phyloP scores from a whole-genome alignment of 108 stramenopile species.

The Nitzschia sp. region DNA sequence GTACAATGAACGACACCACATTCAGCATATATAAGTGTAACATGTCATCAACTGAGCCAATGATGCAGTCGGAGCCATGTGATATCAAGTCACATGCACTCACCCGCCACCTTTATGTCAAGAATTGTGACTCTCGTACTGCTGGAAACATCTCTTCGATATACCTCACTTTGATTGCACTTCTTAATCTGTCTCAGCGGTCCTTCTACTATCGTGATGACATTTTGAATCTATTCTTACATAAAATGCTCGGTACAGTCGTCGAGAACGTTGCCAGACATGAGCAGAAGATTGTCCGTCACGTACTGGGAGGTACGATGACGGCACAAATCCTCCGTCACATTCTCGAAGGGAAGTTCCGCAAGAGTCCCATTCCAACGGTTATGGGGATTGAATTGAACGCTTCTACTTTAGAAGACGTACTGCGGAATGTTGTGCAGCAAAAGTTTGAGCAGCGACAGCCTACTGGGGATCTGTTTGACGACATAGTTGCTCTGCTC shows the following conservation, averaged over 20 bases:
- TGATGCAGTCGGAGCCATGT: neutral
- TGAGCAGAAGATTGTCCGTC: slow-evolving; percentile 15
- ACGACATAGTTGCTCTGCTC: slow-evolving; percentile 26
- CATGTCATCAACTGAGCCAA: neutral
- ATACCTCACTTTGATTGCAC: slow-evolving; percentile 34
- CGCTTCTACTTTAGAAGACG: neutral
- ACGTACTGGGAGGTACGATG: slow-evolving; percentile 26
- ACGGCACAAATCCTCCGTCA: slow-evolving; percentile 25
- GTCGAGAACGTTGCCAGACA: slow-evolving; percentile 14
- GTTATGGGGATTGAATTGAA: slow-evolving; percentile 1
- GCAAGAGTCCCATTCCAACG: slow-evolving; percentile 12
- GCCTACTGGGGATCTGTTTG: slow-evolving; percentile 27
- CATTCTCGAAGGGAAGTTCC: slow-evolving; percentile 30
- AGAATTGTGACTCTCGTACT: slow-evolving; percentile 32
- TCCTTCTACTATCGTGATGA: slow-evolving; percentile 33
- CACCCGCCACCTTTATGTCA: slow-evolving; percentile 25
- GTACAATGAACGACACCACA: slow-evolving; percentile 35
- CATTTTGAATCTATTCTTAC: slow-evolving; percentile 34
- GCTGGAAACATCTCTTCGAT: slow-evolving; percentile 41
- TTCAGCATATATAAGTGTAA: slow-evolving; percentile 35
- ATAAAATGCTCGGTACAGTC: slow-evolving; percentile 33
- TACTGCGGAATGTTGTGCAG: slow-evolving; percentile 25
- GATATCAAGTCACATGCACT: slow-evolving; percentile 27
- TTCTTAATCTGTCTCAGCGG: slow-evolving; percentile 23
- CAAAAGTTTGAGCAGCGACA: slow-evolving; percentile 35